Percentiles rank a stretch among this genome's conserved stretches.
phyloP scores from a whole-genome alignment of 148 eudicot species.

The Fallopia convolvulus region DNA sequence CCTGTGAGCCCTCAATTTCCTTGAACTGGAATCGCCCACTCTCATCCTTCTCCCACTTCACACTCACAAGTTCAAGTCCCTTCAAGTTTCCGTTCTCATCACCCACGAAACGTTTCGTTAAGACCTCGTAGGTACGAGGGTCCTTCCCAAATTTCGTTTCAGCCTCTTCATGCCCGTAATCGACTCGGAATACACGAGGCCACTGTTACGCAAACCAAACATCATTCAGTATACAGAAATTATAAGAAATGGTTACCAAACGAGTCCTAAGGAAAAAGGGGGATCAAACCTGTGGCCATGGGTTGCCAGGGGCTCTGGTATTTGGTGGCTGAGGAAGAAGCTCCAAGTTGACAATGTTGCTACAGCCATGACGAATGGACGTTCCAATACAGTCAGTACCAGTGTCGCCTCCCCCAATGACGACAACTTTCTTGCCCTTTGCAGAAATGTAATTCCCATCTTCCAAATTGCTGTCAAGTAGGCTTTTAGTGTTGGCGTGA shows the following conservation, averaged over 20 bases:
- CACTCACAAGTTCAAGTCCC: conserved; percentile 78
- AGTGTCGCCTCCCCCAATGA: conserved; percentile 99
- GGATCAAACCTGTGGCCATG: conserved; percentile 92
- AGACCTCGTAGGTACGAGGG: conserved; percentile 87
- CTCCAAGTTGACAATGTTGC: conserved; percentile 64
- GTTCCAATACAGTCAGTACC: conserved; percentile 99
- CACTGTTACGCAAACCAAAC: conserved; percentile 37
- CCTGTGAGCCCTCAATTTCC: conserved; percentile 79
- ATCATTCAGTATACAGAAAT: not conserved
- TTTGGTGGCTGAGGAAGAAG: conserved; percentile 93
- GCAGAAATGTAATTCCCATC: conserved; percentile 90
- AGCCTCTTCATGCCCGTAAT: conserved; percentile 98
- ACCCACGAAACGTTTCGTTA: conserved; percentile 82
- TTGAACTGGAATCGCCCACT: conserved; percentile 77
- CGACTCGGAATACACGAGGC: conserved; percentile 97
- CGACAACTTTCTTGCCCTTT: conserved; percentile 93
- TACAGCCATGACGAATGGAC: conserved; percentile 97
- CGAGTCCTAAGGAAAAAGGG: not conserved
- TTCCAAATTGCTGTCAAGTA: conserved; percentile 88
- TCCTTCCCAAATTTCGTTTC: conserved; percentile 88
- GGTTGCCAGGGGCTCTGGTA: conserved; percentile 88
- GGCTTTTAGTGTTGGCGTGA: conserved; percentile 96
- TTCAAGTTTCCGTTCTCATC: conserved; percentile 76
- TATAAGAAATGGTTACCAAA: not conserved
- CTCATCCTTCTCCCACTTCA: conserved; percentile 90